A percentile compares a stretch with the other conserved stretches of the same genome.
phyloP scores from a whole-genome alignment of 805 yeast species.

The Starmerella potacharoeniae region DNA sequence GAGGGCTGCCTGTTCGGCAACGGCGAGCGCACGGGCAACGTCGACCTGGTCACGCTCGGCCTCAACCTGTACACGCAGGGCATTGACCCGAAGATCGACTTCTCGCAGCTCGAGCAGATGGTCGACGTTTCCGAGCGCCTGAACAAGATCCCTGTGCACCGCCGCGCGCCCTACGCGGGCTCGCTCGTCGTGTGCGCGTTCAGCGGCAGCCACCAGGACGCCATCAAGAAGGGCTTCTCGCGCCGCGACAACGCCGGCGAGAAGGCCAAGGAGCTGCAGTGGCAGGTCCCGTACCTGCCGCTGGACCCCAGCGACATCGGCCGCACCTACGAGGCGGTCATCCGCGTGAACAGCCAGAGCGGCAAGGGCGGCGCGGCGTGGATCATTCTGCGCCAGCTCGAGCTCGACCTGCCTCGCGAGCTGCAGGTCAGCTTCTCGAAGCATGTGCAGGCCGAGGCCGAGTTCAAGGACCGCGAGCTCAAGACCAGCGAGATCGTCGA shows the following conservation, averaged over 20 bases:
- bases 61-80: constrained; percentile 74
- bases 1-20: constrained; percentile 80
- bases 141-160: constrained; percentile 68
- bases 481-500: constrained; percentile 51
- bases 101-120: constrained; percentile 51
- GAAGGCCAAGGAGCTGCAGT: constrained; percentile 31
- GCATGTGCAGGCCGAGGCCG: constrained; percentile 60
- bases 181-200: constrained; percentile 74
- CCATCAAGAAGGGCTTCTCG: constrained; percentile 71
- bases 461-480: constrained; percentile 59
- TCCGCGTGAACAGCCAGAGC: constrained; percentile 76
- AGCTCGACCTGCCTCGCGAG: constrained; percentile 70
- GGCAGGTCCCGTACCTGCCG: constrained; percentile 76
- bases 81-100: constrained; percentile 56
- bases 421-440: constrained; percentile 66
- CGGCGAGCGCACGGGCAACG: constrained; percentile 83
- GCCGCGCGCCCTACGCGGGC: constrained; percentile 76
- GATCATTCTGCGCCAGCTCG: constrained; percentile 66
- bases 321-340: constrained; percentile 83
- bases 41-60: constrained; percentile 68
- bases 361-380: constrained; percentile 89
- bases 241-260: constrained; percentile 32
- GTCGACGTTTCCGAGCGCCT: constrained; percentile 67
- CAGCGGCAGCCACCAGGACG: constrained; percentile 81
- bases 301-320: constrained; percentile 79